Base-by-base conservation (phyloP, 768 basidiomycete species). In the Lactarius hatsudake region DNA sequence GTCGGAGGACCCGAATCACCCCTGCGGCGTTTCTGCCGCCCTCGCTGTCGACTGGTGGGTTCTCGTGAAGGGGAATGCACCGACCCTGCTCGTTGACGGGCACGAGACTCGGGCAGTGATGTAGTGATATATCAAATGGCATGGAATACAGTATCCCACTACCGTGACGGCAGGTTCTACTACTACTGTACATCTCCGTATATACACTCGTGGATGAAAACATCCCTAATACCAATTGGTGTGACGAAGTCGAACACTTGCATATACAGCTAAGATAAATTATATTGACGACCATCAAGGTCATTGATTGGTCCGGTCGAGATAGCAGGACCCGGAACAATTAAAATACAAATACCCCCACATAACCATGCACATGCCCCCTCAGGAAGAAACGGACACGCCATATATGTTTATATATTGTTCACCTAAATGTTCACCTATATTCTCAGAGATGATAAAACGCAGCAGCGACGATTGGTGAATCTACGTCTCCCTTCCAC, bases 31-130 rank as follows among this genome's bases (percentile, higher is more conserved):
- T 1, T 72, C n/a, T 87, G 43, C 86, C 86, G 0, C 86, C 87
- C 2, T 87, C 86, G 18, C 77, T 87, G 43, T 87, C 86, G 5
- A 88, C 86, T n/a, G 86, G 86, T 5, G 86, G 86, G 0, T 87
- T 72, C 62, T 34, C 61, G n/a, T 62, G 23, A 54, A 6, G 8
- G 8, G 40, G 17, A 42, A 15, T 18, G 40, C 40, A 42, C 40
- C 17, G 40, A 12, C 12, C 40, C 30, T 32, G 30, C 30, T 32
- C 30, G 30, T 8, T 4, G n/a, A n/a, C n/a, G n/a, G n/a, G 30
- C 30, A 30, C 30, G 30, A 30, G 30, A 15, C 40, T 17, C 40
- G 40, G 36, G 36, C 36, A 36, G 36, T n/a, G n/a, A n/a, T n/a
- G n/a, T n/a, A n/a, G n/a, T n/a, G n/a, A 36, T 36, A 32, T 32